These are phyloP conservation scores for Atkinsonella texensis DNA, from an alignment of 2,329 filamentous ascomycete species.

Conservation along the genomic window DNA sequence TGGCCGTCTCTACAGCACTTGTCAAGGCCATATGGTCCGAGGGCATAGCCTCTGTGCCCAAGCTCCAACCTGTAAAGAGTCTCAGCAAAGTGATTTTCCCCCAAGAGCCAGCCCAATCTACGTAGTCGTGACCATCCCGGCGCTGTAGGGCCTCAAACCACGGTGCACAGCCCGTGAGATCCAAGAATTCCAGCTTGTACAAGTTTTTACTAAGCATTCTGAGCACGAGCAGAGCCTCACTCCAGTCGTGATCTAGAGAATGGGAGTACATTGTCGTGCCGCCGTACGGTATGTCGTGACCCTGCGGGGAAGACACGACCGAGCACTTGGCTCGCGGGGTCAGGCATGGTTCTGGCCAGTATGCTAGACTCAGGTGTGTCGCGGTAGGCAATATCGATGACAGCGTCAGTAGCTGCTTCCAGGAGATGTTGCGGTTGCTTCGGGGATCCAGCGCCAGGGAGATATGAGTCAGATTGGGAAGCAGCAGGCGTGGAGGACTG, in stretches of 20 bases:
- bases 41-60: slow-evolving; percentile 20
- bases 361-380: slow-evolving; percentile 49
- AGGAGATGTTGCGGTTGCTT: slow-evolving; percentile 30
- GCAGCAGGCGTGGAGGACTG: slow-evolving; percentile 24
- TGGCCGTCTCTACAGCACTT: slow-evolving; percentile 26
- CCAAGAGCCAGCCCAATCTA: slow-evolving; percentile 44
- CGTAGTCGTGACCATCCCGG: slow-evolving; percentile 29
- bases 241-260: slow-evolving; percentile 45
- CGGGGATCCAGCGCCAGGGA: slow-evolving; percentile 39
- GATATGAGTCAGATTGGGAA: slow-evolving; percentile 48
- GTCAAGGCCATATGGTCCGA: slow-evolving; percentile 21
- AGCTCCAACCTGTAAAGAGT: slow-evolving; percentile 32
- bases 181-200: slow-evolving; percentile 48
- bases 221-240: slow-evolving; percentile 44
- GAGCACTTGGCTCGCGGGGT: slow-evolving; percentile 40
- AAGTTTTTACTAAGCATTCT: slow-evolving; percentile 40
- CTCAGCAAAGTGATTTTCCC: slow-evolving; percentile 36
- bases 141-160: slow-evolving; percentile 40
- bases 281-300: slow-evolving; percentile 35
- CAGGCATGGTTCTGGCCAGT: slow-evolving; percentile 49
- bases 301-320: slow-evolving; percentile 32
- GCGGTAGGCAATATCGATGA: slow-evolving; percentile 38
- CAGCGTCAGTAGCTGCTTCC: slow-evolving; percentile 46
- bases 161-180: slow-evolving; percentile 45
- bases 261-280: slow-evolving; percentile 47